Base-by-base conservation (phyloP, 345 rosid genomes). In the Garcia nutans region DNA sequence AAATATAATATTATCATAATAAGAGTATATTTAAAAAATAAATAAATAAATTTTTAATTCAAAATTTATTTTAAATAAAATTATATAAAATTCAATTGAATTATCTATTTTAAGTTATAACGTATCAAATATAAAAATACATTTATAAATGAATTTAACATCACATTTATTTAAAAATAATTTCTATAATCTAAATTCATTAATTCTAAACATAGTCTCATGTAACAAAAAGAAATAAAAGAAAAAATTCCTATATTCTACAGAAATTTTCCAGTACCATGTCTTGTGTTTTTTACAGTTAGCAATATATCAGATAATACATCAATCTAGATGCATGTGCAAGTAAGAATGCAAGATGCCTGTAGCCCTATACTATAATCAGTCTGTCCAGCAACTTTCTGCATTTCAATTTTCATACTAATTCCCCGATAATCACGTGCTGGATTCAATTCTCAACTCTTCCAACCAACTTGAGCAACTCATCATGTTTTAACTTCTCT, bases 301-400 rank as follows among this genome's bases (percentile, higher is more conserved):
- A 19, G 50, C 50, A 5, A 11, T 58, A 54, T 62, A 17, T 49
- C 23, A 71, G 65, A 70, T 17, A 52, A 68, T 74, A 71, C 26
- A 64, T 17, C 19, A 57, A 74, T 70, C 37, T 33, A 37, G 62
- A 42, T 44, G 37, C 20, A 71, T 17, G 33, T 23, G 22, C 47
- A 68, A 8, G 74, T 56, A 74, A 67, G 49, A 22, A 61, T 56
- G 50, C 49, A 52, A 10, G 52, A 70, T 62, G 79, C 10, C 62
- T 50, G 75, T 1, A 45, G 44, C n/a, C 28, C 54, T 67, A 22
- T 56, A 68, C n/a, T n/a, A 61, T 54, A 54, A 63, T 54, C 75
- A 65, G 76, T 65, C 52, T 26, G 59, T 20, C 47, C 20, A 58
- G 31, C 28, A 13, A 11, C 72, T 61, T 55, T 45, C 54, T 11